phyloP scores from a whole-genome alignment of 441 rosid species.

The Gossypium aridum region DNA sequence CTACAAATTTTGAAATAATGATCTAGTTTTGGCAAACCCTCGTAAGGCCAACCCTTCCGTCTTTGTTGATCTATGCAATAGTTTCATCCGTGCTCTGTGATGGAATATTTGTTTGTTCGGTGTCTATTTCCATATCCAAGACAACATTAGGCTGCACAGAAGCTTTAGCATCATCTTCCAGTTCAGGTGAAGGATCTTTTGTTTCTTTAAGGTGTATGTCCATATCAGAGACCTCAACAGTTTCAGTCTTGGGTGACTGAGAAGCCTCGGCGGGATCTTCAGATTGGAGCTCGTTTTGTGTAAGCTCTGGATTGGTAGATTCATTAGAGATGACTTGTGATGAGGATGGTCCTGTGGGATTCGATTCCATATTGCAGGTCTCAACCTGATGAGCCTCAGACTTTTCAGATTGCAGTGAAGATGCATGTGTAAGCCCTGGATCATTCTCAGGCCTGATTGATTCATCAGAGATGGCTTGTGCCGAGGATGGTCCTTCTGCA shows the following conservation, averaged over 20 bases:
- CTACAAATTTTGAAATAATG: not conserved
- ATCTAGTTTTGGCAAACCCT: not conserved
- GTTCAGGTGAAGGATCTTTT: not conserved
- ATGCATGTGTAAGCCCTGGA: slow-evolving; percentile 7
- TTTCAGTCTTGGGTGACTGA: slow-evolving; percentile 1
- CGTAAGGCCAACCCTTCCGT: not conserved
- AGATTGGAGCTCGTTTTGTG: slow-evolving; percentile 5
- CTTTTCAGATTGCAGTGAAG: not conserved
- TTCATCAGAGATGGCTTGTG: slow-evolving; percentile 7
- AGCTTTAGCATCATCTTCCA: slow-evolving; percentile 5
- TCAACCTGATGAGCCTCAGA: slow-evolving; percentile 1
- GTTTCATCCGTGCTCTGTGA: not conserved
- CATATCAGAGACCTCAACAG: not conserved
- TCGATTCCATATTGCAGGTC: not conserved
- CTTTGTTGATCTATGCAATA: not conserved
- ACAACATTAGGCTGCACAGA: not conserved
- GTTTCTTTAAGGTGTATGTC: slow-evolving; percentile 17
- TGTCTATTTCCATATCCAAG: slow-evolving; percentile 7
- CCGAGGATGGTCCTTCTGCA: not conserved
- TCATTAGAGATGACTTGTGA: slow-evolving; percentile 5
- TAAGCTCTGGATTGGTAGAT: slow-evolving; percentile 12
- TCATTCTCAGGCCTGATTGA: not conserved
- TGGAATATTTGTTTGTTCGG: slow-evolving; percentile 14
- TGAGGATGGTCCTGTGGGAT: not conserved
- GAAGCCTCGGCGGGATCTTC: not conserved